These are phyloP conservation scores for Globisporangium camurandrum DNA, from an alignment of 352 stramenopile species.

Conservation along the genomic window DNA sequence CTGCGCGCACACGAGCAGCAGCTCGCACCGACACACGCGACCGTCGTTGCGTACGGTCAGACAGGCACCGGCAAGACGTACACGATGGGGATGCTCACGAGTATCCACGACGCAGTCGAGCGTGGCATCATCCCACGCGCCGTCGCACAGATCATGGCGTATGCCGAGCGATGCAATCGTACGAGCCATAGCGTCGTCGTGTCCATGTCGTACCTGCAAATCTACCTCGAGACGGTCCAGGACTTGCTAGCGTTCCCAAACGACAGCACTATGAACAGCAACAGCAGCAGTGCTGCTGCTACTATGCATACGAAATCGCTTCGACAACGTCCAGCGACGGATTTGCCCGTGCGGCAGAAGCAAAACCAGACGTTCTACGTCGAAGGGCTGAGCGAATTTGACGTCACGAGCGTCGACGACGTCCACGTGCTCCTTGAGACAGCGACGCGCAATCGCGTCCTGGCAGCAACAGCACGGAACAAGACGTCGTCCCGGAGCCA, in stretches of 20 bases:
- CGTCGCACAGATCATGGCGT: constrained; percentile 38
- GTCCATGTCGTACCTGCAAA: constrained; percentile 60
- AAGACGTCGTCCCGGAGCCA: constrained; percentile 67
- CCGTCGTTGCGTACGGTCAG: constrained; percentile 61
- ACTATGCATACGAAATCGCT: neutral
- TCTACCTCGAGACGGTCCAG: constrained; percentile 72
- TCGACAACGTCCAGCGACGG: constrained; percentile 1
- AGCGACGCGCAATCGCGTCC: constrained; percentile 38
- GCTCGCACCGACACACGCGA: constrained; percentile 22
- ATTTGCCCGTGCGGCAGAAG: constrained; percentile 43
- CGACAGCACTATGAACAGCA: too few relatives aligned
- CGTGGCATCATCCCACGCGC: constrained; percentile 61
- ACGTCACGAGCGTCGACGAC: constrained; percentile 35
- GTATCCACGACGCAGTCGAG: constrained; percentile 20
- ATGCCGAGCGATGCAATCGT: constrained; percentile 16
- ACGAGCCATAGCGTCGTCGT: constrained; percentile 11
- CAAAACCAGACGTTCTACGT: constrained; percentile 53
- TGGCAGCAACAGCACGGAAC: constrained; percentile 53
- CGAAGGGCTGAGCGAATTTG: constrained; percentile 42
- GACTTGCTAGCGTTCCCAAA: constrained; percentile 35
- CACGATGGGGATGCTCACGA: constrained; percentile 65
- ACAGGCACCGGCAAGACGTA: constrained; percentile 74
- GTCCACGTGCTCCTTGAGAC: constrained; percentile 36
- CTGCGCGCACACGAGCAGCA: constrained; percentile 19
- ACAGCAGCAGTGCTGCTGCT: too few relatives aligned